Evolutionary conservation across 2,329 filamentous ascomycete species (phyloP).

Genomic region (Talaromyces sp.): DNA sequence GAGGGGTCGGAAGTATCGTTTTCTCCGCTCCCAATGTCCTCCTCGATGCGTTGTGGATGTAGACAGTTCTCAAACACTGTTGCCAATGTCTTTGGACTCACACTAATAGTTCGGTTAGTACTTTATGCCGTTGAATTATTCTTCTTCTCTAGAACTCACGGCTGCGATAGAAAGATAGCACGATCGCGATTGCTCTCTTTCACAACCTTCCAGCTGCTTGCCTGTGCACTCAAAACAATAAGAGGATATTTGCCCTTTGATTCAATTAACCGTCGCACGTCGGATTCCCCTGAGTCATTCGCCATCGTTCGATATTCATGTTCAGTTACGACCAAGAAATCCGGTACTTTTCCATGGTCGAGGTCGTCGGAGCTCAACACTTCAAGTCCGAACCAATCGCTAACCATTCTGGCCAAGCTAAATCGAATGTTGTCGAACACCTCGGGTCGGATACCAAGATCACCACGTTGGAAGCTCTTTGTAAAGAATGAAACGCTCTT

Average conservation of each 20-base stretch:
- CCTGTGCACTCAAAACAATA: slow-evolving; percentile 22
- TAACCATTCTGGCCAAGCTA: slow-evolving; percentile 19
- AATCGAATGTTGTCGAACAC: slow-evolving; percentile 15
- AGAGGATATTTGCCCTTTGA: slow-evolving; percentile 13
- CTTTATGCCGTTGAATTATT: too few relatives aligned
- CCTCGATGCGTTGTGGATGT: background rate
- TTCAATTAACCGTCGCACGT: slow-evolving; percentile 10
- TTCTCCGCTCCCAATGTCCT: background rate
- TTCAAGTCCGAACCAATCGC: slow-evolving; percentile 21
- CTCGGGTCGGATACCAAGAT: slow-evolving; percentile 14
- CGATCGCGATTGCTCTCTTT: slow-evolving; percentile 18
- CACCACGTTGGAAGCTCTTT: slow-evolving; percentile 10
- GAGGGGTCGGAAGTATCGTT: background rate
- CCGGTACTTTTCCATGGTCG: slow-evolving; percentile 3
- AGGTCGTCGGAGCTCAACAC: slow-evolving; percentile 18
- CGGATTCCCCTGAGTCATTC: slow-evolving; percentile 4
- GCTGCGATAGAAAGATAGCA: slow-evolving; percentile 25
- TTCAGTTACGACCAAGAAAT: slow-evolving; percentile 25
- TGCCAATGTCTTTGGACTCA: slow-evolving; percentile 25
- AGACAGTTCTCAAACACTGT: slow-evolving; percentile 20
- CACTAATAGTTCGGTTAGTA: slow-evolving; percentile 6
- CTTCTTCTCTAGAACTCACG: slow-evolving; percentile 14
- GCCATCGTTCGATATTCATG: slow-evolving; percentile 20
- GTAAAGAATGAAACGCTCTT: slow-evolving; percentile 23
- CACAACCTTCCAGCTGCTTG: slow-evolving; percentile 18